Evolutionary conservation across 139 green algal genomes (phyloP).

Genomic region (Raphidocelis subcapitata): DNA sequence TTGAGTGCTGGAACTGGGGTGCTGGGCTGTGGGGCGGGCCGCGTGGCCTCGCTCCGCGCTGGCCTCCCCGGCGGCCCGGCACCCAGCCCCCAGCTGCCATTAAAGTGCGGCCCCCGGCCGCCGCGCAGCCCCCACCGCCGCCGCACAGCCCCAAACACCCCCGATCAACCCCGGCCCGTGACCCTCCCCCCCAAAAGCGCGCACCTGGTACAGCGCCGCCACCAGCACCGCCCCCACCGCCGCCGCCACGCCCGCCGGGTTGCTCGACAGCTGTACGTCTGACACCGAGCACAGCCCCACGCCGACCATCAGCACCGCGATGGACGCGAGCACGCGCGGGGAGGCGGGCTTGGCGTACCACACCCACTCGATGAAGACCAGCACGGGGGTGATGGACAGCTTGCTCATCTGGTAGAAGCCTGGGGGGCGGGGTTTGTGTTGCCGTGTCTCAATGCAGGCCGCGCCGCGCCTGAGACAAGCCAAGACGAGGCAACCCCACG

Average conservation of each 20-base stretch:
- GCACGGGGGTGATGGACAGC: constrained; percentile 54
- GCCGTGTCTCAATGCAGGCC: no score
- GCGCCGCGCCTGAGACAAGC: no score
- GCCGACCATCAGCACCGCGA: constrained; percentile 58
- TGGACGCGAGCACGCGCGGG: constrained; percentile 33
- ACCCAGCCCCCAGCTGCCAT: no score
- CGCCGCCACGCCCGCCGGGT: constrained; percentile 53
- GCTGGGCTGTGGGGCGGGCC: not conserved
- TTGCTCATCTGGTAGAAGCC: constrained; percentile 27
- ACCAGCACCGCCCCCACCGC: constrained; percentile 60
- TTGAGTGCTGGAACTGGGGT: not conserved
- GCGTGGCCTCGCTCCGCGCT: no score
- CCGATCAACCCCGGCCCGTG: no score
- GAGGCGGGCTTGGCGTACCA: constrained; percentile 39
- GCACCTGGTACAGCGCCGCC: constrained; percentile 73
- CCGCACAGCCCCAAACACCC: no score
- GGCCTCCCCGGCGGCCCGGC: no score
- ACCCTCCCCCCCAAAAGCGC: no score
- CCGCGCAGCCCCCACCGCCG: no score
- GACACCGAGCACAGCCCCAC: constrained; percentile 59
- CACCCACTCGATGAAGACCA: constrained; percentile 53
- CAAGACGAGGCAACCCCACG: no score
- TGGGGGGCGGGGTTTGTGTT: no score
- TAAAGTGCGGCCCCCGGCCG: no score
- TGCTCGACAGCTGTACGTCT: constrained; percentile 46